Base-by-base conservation (phyloP, 139 green algal genomes). In the Picochlorum sp. region DNA sequence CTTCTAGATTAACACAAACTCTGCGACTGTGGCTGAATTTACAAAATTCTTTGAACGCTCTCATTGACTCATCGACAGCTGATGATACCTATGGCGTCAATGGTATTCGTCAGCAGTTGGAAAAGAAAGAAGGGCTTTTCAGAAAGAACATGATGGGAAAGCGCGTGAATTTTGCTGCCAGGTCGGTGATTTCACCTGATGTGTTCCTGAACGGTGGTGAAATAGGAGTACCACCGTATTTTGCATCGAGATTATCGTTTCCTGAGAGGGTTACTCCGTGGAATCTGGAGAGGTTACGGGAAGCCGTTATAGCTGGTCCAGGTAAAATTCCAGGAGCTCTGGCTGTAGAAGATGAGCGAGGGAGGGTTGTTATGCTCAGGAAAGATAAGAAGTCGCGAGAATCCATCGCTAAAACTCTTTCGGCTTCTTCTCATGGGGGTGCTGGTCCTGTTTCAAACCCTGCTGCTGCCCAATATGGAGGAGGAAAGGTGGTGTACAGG, bases 91-190 rank as follows among this genome's bases (percentile, higher is more conserved):
- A 52, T 34, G 32, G 70, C 56, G 64, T 77, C 38, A 65, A 74
- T 63, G 87, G 87, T 58, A 89, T 96, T 24, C 69, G 82, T 66
- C 90, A 97, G 76, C 69, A 79, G 72, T 80, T 98, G 68, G 92
- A 98, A 78, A 96, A 97, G 82, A 98, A 98, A 83, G 92, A 99
- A 77, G 93, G 93, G 2, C 77, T 99, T 69, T 98, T 99, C 80
- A 82, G 93, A 49, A 99, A 96, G 78, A 94, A 99, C 82, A 99
- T 99, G 93, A 99, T 99, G 93, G 93, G 93, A 15, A 62, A 62
- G 26, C 84, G 93, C 3, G 93, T 99, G 65, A 98, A 99, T 85
- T 96, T 90, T 81, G 93, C 92, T 0, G 86, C 85, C 26, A 81
- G 92, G 10, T 97, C 90, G 15, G 92, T 98, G 73, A 99, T 99